Base-by-base conservation (phyloP, 2,329 filamentous ascomycete genomes). In the Ustilaginoidea virens region DNA sequence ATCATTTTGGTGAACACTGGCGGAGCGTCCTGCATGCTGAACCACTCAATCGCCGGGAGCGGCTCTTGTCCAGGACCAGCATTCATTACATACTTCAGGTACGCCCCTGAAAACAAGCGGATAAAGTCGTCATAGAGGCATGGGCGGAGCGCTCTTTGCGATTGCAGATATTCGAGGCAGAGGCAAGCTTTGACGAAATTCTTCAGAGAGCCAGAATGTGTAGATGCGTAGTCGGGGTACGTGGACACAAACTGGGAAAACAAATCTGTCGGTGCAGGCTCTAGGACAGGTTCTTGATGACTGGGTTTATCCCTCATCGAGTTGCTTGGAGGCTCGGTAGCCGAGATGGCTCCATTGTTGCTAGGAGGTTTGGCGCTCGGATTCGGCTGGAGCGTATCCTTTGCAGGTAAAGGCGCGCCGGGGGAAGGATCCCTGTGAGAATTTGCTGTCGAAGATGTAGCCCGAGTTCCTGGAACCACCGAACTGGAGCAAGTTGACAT, bases 91-190 rank as follows among this genome's bases (percentile, higher is more conserved):
- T 69, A 67, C 1, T 40, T 36, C 5, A 55, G 36, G 36, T 56
- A 71, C 1, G 55, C 51, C 1, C 41, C 42, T 2, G 55, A 48
- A 28, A 60, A 68, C 2, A 46, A 42, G 6, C 56, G 47, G 17
- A 71, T 56, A 29, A 69, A 65, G 31, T 70, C 66, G 37, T 71
- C 67, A 33, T 58, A 69, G 0, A 66, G 40, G 30, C 48, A 63
- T 15, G 55, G 51, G 9, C 53, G 49, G 12, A 67, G 39, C 4
- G 38, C 29, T 7, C 46, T 44, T 9, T 45, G 37, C 15, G 45
- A 39, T 23, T 47, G 45, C 2, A 63, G 44, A 29, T 49, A 51
- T 12, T 56, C 45, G 6, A 69, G 39, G 36, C 51, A 60, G 0
- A 60, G 41, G 28, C 63, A 58, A 0, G 59, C 60, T 14, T 48